Conservation (phyloP, 139 green algal genomes). For the Coelastrella sp. region DNA sequence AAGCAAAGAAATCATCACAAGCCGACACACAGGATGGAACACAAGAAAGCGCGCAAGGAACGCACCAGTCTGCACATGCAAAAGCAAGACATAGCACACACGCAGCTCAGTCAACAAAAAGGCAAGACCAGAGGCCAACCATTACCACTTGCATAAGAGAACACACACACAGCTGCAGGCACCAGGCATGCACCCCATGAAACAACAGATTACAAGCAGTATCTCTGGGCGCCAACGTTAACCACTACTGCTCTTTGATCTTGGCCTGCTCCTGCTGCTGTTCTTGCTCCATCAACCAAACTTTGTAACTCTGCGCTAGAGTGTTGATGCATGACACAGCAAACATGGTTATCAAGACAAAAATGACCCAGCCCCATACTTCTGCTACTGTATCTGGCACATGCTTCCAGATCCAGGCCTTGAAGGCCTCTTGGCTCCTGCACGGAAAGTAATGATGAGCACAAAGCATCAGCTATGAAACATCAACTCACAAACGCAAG, state of each 20-base stretch:
- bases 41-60: no score
- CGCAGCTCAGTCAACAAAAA: no score
- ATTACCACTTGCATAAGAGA: no score
- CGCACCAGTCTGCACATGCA: no score
- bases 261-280: slow-evolving; percentile 18
- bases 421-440: slow-evolving; percentile 32
- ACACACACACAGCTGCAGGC: no score
- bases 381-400: slow-evolving; percentile 66
- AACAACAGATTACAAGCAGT: no score
- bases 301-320: slow-evolving; percentile 60
- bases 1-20: no score
- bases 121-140: no score
- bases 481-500: not conserved
- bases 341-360: slow-evolving; percentile 61
- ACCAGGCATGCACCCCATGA: no score
- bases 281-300: slow-evolving; percentile 28
- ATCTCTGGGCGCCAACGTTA: no score
- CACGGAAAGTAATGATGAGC: not conserved
- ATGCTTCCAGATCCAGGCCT: slow-evolving; percentile 44
- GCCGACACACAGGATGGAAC: no score
- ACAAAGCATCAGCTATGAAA: not conserved
- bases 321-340: slow-evolving; percentile 63
- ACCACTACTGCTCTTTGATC: not conserved
- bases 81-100: no score
- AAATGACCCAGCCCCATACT: slow-evolving; percentile 61